These are phyloP conservation scores for Clitopilus passeckerianus DNA, from an alignment of 768 basidiomycete species.

Conservation along the genomic window DNA sequence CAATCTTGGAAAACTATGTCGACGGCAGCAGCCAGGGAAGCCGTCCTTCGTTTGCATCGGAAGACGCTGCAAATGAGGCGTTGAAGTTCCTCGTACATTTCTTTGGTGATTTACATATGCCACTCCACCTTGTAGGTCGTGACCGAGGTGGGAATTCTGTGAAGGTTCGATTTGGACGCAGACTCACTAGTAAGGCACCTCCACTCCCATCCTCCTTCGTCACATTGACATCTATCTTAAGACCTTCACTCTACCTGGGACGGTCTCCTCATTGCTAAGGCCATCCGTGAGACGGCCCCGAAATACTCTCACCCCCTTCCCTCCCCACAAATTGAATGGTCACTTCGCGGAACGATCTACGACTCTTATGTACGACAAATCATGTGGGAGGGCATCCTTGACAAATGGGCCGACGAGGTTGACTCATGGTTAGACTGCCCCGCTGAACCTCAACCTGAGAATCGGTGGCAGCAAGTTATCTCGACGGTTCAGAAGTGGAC, in stretches of 20 bases:
- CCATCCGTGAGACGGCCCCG: conserved; percentile 60
- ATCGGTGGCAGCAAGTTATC: conserved; percentile 23
- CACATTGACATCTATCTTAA: conserved; percentile 9
- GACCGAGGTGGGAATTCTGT: conserved; percentile 84
- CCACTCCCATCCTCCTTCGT: background rate
- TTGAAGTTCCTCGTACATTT: conserved; percentile 93
- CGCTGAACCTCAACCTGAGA: background rate
- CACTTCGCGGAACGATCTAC: conserved; percentile 77
- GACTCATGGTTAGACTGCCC: conserved; percentile 62
- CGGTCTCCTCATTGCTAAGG: conserved; percentile 72
- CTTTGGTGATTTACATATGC: conserved; percentile 90
- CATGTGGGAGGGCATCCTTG: conserved; percentile 77
- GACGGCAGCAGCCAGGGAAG: conserved; percentile 12
- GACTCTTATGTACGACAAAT: conserved; percentile 85
- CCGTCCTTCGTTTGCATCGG: conserved; percentile 6
- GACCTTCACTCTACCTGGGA: conserved; percentile 93
- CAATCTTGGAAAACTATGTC: conserved; percentile 49
- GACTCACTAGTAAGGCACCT: conserved; percentile 51
- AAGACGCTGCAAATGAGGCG: conserved; percentile 61
- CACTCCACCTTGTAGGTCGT: conserved; percentile 85
- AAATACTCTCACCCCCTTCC: conserved; percentile 82
- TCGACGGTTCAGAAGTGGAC: conserved; percentile 15
- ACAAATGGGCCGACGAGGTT: conserved; percentile 59
- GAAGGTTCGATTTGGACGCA: conserved; percentile 69
- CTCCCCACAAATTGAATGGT: conserved; percentile 55